Conservation (phyloP, 768 basidiomycete species). For the Dentipellis fragilis region DNA sequence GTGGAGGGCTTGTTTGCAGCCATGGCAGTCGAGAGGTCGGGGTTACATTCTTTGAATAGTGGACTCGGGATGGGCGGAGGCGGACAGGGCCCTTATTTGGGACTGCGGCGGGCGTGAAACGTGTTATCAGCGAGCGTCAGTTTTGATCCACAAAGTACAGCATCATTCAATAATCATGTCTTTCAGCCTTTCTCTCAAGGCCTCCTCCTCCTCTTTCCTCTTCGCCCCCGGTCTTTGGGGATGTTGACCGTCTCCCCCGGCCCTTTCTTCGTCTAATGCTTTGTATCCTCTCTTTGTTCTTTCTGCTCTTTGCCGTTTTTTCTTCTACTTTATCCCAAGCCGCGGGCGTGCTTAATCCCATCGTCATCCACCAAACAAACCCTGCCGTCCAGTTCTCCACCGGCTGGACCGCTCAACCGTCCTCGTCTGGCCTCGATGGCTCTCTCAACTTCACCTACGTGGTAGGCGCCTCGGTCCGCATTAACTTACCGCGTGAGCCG, state of each 20-base stretch:
- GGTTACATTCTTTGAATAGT: too few relatives aligned
- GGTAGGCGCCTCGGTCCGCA: not conserved
- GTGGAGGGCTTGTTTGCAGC: slow-evolving; percentile 11
- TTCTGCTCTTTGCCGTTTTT: not conserved
- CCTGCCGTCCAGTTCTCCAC: not conserved
- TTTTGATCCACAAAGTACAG: too few relatives aligned
- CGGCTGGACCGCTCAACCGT: not conserved
- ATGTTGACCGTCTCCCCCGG: not conserved
- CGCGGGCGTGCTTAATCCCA: not conserved
- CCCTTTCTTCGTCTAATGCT: not conserved
- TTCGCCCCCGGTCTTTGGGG: not conserved
- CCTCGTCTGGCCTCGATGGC: not conserved
- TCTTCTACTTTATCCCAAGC: not conserved
- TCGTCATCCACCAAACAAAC: not conserved
- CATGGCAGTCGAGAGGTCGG: slow-evolving; percentile 1
- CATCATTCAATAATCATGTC: too few relatives aligned
- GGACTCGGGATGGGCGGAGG: too few relatives aligned
- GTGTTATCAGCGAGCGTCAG: too few relatives aligned
- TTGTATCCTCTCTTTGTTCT: not conserved
- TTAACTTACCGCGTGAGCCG: not conserved
- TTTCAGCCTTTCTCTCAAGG: not conserved
- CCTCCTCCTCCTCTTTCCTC: not conserved
- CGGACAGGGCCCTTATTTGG: too few relatives aligned
- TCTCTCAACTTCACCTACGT: not conserved
- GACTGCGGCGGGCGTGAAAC: too few relatives aligned